Base-by-base conservation (phyloP, 345 rosid genomes). In the Lumnitzera littorea region DNA sequence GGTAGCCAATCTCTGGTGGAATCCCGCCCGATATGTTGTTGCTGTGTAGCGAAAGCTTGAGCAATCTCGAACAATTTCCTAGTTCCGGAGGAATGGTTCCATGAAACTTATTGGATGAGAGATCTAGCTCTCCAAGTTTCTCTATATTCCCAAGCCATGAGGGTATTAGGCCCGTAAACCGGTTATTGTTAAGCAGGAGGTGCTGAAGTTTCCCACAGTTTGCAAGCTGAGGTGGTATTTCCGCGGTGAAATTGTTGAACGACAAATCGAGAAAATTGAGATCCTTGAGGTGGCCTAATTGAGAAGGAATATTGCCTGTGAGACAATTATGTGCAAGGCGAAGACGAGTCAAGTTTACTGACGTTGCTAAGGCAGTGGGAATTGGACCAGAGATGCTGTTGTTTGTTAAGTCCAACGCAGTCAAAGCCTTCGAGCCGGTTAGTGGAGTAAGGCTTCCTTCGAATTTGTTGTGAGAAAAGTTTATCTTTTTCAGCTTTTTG, bases 201-300 rank as follows among this genome's bases (percentile, higher is more conserved):
- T 83, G 91, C 56, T 79, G 78, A 48, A 91, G 78, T 53, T 76
- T 80, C 55, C 47, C 70, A 49, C 87, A 83, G 25, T 68, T 74
- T 13, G 80, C 77, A 3, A 89, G 79, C 69, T 76, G 78, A 27
- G 74, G 56, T 24, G 82, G 74, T 55, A 91, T 56, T 64, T 67
- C 76, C 63, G 95, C 92, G 0, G 75, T 78, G 27, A 91, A 67
- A 63, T 77, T 72, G 62, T 89, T 91, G 69, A 75, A 78, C 6
- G 98, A 91, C 27, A 91, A 72, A 71, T 91, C 98, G 27, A 91
- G 80, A 53, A 89, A 82, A 58, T 61, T 74, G 50, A 91, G 87
- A 66, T 78, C 68, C 0, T 46, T 62, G 61, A 91, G 87, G 52
- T 77, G 77, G 63, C 89, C 85, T 43, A 91, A 65, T 24, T 82